These are phyloP conservation scores for Rhodotorula mucilaginosa DNA, from an alignment of 1,284 basidiomycete genomes.

Conservation along the genomic window DNA sequence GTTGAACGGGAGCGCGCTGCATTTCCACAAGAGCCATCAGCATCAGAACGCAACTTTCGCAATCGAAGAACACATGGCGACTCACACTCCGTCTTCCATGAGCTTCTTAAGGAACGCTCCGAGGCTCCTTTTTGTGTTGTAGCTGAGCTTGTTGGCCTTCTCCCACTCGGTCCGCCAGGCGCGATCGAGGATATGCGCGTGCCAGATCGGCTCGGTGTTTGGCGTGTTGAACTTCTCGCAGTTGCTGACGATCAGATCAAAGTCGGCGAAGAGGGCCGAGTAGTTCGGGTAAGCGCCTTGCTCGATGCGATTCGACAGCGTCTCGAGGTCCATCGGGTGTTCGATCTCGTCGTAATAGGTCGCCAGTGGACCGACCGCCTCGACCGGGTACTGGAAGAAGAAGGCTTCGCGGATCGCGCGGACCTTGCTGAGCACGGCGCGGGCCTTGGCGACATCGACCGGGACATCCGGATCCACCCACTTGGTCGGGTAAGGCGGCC, in stretches of 20 bases:
- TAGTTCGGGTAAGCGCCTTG: constrained; percentile 66
- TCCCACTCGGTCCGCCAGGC: constrained; percentile 81
- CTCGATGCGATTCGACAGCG: constrained; percentile 71
- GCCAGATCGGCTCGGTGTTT: constrained; percentile 68
- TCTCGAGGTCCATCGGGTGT: constrained; percentile 91
- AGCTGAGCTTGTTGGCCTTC: constrained; percentile 69
- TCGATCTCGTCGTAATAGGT: constrained; percentile 94
- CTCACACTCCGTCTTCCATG: constrained; percentile 68
- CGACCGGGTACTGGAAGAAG: constrained; percentile 82
- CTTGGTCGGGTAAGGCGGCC: constrained; percentile 22
- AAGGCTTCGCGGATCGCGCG: constrained; percentile 66
- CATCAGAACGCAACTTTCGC: neutral
- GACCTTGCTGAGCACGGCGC: constrained; percentile 65
- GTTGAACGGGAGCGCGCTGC: constrained; percentile 25
- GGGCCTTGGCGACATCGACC: constrained; percentile 60
- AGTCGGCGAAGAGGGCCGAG: constrained; percentile 77
- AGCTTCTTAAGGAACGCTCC: constrained; percentile 69
- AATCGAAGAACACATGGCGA: constrained; percentile 30
- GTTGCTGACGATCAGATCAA: constrained; percentile 82
- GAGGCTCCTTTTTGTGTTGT: constrained; percentile 76
- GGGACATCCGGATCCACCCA: constrained; percentile 38
- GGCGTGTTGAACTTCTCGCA: constrained; percentile 75
- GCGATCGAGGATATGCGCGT: constrained; percentile 71
- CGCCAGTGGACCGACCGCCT: constrained; percentile 64
- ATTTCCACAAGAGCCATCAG: neutral